Evolutionary conservation across 2,329 filamentous ascomycete genomes (phyloP).

Genomic region (Orbilia quercus): DNA sequence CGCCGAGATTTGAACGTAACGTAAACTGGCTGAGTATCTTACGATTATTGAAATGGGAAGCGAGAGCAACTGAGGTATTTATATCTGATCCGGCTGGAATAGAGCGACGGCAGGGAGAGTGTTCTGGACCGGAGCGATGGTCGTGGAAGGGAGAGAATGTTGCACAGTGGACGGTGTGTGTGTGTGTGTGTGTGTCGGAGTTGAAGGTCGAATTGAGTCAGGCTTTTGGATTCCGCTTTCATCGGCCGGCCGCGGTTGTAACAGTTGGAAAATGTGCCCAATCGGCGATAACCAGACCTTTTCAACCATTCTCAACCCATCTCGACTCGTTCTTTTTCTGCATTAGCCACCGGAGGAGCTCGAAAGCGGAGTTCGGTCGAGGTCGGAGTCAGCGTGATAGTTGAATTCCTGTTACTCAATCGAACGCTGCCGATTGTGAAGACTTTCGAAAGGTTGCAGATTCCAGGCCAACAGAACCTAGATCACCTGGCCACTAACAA

Average conservation of each 20-base stretch:
- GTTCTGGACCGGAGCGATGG: conserved; percentile 62
- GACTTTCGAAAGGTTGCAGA: background rate
- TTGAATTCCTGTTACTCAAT: conserved; percentile 10
- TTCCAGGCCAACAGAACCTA: too few species aligned
- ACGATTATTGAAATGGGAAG: background rate
- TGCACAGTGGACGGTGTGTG: conserved; percentile 3
- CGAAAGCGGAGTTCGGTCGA: background rate
- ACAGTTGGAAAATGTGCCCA: background rate
- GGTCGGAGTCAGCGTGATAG: background rate
- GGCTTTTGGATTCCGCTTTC: background rate
- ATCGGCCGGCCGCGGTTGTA: background rate
- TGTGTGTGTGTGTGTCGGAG: conserved; percentile 60
- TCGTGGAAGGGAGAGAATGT: conserved; percentile 61
- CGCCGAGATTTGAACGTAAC: background rate
- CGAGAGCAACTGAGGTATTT: background rate
- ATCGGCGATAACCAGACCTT: conserved; percentile 5
- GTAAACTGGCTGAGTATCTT: background rate
- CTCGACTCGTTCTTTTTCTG: background rate
- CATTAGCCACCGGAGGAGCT: conserved; percentile 10
- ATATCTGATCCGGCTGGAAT: background rate
- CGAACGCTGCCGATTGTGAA: background rate
- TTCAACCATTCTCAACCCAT: too few species aligned
- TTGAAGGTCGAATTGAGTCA: conserved; percentile 15
- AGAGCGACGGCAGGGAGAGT: background rate
- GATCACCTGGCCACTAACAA: too few species aligned